These are phyloP conservation scores for Lathyrus aphaca DNA, from an alignment of 306 rosid genomes.

Conservation along the genomic window DNA sequence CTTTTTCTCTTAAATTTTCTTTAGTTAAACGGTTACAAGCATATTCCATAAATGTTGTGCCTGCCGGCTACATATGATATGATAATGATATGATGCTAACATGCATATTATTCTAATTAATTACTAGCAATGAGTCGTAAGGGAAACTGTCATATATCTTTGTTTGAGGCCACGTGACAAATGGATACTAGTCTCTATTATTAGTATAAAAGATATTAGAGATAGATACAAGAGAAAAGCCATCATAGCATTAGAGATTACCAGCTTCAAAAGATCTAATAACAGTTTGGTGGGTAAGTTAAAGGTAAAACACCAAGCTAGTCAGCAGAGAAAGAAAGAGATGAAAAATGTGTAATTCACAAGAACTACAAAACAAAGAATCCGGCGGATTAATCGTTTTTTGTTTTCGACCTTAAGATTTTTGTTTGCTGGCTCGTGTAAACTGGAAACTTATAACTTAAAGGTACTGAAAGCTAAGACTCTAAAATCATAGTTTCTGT, in stretches of 20 bases:
- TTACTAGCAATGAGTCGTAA: background rate
- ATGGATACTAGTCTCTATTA: background rate
- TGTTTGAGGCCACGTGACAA: background rate
- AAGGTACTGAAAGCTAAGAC: slow-evolving; percentile 27
- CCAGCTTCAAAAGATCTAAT: slow-evolving; percentile 14
- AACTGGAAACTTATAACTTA: background rate
- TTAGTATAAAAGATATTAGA: background rate
- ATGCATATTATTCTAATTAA: slow-evolving; percentile 1
- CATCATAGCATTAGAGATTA: background rate
- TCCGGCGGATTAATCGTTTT: background rate
- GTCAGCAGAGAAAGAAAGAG: background rate
- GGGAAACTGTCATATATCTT: slow-evolving; percentile 5
- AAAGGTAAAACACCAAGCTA: background rate
- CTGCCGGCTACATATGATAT: background rate
- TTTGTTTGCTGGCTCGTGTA: slow-evolving; percentile 36
- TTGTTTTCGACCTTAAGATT: background rate
- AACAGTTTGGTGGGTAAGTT: slow-evolving; percentile 3
- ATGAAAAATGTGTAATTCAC: background rate
- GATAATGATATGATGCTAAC: background rate
- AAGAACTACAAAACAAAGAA: background rate
- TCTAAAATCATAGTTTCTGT: background rate
- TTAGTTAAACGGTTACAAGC: background rate
- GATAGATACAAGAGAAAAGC: background rate
- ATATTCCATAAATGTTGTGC: background rate
- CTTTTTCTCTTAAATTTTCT: background rate